A percentile compares a stretch with the other conserved stretches of the same genome.
These are phyloP conservation scores for Xerocomus minutiporus DNA, from an alignment of 1,284 basidiomycete genomes.

Conservation along the genomic window DNA sequence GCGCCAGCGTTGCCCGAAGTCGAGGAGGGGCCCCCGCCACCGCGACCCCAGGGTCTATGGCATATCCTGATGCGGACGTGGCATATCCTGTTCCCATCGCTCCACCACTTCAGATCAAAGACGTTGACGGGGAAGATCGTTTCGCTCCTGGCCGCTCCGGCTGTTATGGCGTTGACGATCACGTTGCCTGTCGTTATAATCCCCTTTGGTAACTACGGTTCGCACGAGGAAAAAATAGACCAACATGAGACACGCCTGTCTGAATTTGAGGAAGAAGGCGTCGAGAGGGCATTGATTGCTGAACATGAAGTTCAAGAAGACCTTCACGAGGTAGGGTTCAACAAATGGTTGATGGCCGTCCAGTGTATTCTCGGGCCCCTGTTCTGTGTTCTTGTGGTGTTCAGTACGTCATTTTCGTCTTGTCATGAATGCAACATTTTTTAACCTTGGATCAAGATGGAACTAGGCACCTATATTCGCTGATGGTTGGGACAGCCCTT, in stretches of 20 bases:
- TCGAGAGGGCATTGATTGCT: constrained; percentile 57
- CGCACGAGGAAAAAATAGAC: constrained; percentile 43
- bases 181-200: constrained; percentile 87
- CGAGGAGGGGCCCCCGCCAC: constrained; percentile 38
- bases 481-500: constrained; percentile 52
- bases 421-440: constrained; percentile 1
- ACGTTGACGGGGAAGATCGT: constrained; percentile 70
- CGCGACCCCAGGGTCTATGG: constrained; percentile 40
- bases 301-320: constrained; percentile 65
- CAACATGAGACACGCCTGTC: constrained; percentile 38
- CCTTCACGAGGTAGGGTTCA: constrained; percentile 62
- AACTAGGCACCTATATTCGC: constrained; percentile 48
- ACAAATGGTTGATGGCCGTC: constrained; percentile 75
- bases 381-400: constrained; percentile 70
- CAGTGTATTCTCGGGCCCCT: constrained; percentile 80
- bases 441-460: constrained; percentile 42
- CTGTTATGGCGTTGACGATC: constrained; percentile 80
- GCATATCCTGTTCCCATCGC: constrained; percentile 80
- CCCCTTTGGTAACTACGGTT: constrained; percentile 42
- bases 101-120: constrained; percentile 74
- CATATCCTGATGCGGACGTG: constrained; percentile 40
- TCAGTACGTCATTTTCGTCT: constrained; percentile 48
- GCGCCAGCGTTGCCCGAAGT: constrained; percentile 39
- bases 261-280: constrained; percentile 63
- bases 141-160: constrained; percentile 80